These are phyloP conservation scores for Ephemerocybe angulata DNA, from an alignment of 768 basidiomycete genomes.

Conservation along the genomic window DNA sequence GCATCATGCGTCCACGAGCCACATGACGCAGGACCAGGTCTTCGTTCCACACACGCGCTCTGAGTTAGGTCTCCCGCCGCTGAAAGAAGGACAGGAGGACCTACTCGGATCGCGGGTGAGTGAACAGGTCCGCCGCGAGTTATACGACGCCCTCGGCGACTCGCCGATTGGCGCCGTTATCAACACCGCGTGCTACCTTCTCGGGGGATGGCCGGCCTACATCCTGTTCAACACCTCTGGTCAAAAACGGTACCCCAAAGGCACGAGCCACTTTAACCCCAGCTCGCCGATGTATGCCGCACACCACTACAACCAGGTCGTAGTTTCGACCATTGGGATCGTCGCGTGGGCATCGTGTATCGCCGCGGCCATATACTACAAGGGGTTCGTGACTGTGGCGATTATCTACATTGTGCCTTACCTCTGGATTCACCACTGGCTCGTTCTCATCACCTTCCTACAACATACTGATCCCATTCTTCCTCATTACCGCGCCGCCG, in stretches of 20 bases:
- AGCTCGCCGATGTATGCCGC: conserved; percentile 74
- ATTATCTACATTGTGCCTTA: conserved; percentile 85
- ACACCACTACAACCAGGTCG: conserved; percentile 70
- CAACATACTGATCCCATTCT: conserved; percentile 97
- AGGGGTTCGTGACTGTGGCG: conserved; percentile 71
- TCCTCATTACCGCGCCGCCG: conserved; percentile 86
- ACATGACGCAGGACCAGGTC: conserved; percentile 94
- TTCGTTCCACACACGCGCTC: conserved; percentile 89
- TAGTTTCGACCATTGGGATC: conserved; percentile 83
- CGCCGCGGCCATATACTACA: conserved; percentile 49
- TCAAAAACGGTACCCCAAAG: conserved; percentile 72
- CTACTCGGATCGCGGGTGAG: conserved; percentile 60
- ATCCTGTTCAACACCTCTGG: conserved; percentile 81
- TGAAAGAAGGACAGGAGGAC: conserved; percentile 66
- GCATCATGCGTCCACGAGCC: conserved; percentile 92
- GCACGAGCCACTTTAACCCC: conserved; percentile 85
- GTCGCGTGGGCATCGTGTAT: conserved; percentile 65
- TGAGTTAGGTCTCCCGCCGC: conserved; percentile 56
- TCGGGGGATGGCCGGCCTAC: conserved; percentile 86
- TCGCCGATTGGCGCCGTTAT: conserved; percentile 73
- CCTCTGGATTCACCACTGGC: conserved; percentile 93
- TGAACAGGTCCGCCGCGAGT: conserved; percentile 63
- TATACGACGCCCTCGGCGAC: conserved; percentile 87
- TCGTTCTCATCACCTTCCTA: conserved; percentile 93
- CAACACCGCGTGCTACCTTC: conserved; percentile 52